phyloP scores from a whole-genome alignment of 208 protist species.

The Trypanosoma grayi region DNA sequence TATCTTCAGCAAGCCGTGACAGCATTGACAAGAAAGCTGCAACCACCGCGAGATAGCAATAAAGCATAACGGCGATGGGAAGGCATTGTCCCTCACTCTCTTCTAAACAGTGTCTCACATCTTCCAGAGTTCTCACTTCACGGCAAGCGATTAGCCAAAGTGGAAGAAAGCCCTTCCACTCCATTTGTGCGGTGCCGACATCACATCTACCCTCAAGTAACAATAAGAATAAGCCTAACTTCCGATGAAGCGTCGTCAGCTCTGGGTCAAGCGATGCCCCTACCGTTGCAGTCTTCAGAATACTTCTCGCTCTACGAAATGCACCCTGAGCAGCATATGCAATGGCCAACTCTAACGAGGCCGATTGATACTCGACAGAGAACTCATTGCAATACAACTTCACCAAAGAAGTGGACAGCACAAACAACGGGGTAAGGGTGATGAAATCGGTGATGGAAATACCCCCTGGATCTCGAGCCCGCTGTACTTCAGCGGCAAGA shows the following conservation, averaged over 20 bases:
- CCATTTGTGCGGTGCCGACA: neutral
- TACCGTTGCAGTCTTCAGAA: neutral
- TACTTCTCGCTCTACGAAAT: slow-evolving; percentile 5
- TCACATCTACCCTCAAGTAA: neutral
- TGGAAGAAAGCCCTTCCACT: neutral
- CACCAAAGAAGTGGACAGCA: slow-evolving; percentile 3
- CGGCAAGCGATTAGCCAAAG: neutral
- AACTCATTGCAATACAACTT: slow-evolving; percentile 1
- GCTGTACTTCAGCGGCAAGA: slow-evolving; percentile 1
- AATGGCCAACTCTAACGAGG: slow-evolving; percentile 10
- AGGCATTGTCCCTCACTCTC: neutral
- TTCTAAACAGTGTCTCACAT: neutral
- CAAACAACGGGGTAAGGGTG: slow-evolving; percentile 1
- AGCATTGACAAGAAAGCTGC: neutral
- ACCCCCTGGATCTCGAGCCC: neutral
- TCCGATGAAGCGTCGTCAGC: neutral
- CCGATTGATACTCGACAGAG: slow-evolving; percentile 2
- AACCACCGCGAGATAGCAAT: slow-evolving; percentile 8
- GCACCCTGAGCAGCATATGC: slow-evolving; percentile 2
- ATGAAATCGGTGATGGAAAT: neutral
- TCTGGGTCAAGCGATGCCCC: neutral
- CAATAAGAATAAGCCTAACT: neutral
- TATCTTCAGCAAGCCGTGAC: neutral
- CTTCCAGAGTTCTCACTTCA: neutral
- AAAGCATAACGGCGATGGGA: slow-evolving; percentile 5